These are phyloP conservation scores for Lyophyllum decastes DNA, from an alignment of 768 basidiomycete genomes.

Conservation along the genomic window DNA sequence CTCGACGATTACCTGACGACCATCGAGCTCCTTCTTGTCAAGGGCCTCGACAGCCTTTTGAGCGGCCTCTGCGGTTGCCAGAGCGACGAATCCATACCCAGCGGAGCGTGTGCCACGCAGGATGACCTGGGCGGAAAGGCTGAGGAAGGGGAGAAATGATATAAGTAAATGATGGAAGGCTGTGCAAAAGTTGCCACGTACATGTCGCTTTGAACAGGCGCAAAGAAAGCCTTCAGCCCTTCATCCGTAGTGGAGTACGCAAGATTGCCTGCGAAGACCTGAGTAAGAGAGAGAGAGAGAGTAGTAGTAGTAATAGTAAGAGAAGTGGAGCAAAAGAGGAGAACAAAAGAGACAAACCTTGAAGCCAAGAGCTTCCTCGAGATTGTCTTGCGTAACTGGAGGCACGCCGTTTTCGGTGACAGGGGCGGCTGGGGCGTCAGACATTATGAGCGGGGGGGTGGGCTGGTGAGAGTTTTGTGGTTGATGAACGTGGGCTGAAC, in stretches of 20 bases:
- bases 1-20: conserved; percentile 88
- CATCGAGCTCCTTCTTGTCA: conserved; percentile 87
- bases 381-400: conserved; percentile 70
- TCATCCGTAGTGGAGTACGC: conserved; percentile 93
- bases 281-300: no score
- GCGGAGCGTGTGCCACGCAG: conserved; percentile 82
- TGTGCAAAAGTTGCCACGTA: conserved; percentile 55
- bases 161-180: conserved; percentile 35
- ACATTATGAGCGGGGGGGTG: conserved; percentile 67
- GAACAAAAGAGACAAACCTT: conserved; percentile 53
- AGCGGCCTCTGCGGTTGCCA: conserved; percentile 79
- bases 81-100: conserved; percentile 92
- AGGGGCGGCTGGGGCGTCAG: conserved; percentile 87
- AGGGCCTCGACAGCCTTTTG: conserved; percentile 84
- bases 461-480: conserved; percentile 53
- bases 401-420: conserved; percentile 83
- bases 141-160: conserved; percentile 29
- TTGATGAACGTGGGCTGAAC: conserved; percentile 59
- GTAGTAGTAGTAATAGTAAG: conserved; percentile 19
- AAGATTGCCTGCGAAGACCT: conserved; percentile 97
- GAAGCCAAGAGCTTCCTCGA: conserved; percentile 77
- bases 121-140: conserved; percentile 85
- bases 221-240: conserved; percentile 94
- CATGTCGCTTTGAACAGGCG: conserved; percentile 85
- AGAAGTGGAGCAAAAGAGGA: conserved; percentile 20